These are phyloP conservation scores for Saccharomycopsis sp. DNA, from an alignment of 805 yeast species.

Conservation along the genomic window DNA sequence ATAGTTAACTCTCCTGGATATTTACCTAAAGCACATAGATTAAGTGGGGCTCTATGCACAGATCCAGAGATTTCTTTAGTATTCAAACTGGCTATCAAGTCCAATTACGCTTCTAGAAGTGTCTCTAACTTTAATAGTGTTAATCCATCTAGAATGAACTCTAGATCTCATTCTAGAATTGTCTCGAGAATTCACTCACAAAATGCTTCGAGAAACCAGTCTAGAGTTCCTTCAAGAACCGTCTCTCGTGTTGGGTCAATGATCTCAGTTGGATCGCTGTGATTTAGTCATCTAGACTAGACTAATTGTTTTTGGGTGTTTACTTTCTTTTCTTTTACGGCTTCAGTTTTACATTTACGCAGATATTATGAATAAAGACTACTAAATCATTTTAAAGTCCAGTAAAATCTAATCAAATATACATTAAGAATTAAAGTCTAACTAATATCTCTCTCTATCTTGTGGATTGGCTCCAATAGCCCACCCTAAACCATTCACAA, in stretches of 20 bases:
- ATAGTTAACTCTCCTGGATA: background rate
- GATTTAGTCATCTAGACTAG: no score
- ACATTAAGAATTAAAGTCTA: background rate
- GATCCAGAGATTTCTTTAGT: slow-evolving; percentile 8
- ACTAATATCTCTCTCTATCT: slow-evolving; percentile 3
- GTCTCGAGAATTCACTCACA: slow-evolving; percentile 8
- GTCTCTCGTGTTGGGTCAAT: slow-evolving; percentile 2
- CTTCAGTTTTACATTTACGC: no score
- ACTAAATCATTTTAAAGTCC: no score
- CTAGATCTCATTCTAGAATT: slow-evolving; percentile 3
- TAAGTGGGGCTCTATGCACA: slow-evolving; percentile 12
- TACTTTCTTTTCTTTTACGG: no score
- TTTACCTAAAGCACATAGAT: background rate
- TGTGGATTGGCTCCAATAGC: slow-evolving; percentile 47
- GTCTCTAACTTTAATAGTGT: slow-evolving; percentile 14
- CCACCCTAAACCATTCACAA: slow-evolving; percentile 56
- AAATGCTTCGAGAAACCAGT: slow-evolving; percentile 3
- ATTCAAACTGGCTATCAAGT: slow-evolving; percentile 2
- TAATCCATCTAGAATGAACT: slow-evolving; percentile 18
- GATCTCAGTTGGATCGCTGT: background rate
- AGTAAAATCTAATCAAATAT: no score
- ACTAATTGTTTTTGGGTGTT: no score
- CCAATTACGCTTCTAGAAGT: slow-evolving; percentile 20
- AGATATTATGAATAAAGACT: background rate
- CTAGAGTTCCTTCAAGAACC: slow-evolving; percentile 1